phyloP scores from a whole-genome alignment of 768 basidiomycete species.

The Phylloporus arenicola region DNA sequence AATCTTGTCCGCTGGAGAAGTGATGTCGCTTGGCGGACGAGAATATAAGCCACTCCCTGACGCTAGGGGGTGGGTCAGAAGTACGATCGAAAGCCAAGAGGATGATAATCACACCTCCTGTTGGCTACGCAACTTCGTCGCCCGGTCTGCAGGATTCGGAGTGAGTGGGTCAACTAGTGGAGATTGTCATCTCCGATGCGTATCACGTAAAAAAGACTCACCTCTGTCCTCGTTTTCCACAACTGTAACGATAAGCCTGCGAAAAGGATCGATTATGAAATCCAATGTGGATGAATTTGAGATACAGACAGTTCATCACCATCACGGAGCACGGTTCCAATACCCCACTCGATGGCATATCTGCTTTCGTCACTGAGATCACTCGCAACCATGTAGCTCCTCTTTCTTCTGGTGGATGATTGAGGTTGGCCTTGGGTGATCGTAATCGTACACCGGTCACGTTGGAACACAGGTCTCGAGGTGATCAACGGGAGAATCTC shows the following conservation, averaged over 20 bases:
- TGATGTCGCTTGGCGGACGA: constrained; percentile 83
- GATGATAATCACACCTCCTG: constrained; percentile 63
- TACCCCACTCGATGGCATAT: constrained; percentile 97
- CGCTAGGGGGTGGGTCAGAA: constrained; percentile 45
- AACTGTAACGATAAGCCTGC: constrained; percentile 77
- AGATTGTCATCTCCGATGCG: constrained; percentile 3
- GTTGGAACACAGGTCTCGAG: constrained; percentile 77
- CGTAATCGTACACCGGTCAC: constrained; percentile 88
- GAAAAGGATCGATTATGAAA: not conserved
- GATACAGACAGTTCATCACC: constrained; percentile 76
- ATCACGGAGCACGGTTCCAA: constrained; percentile 91
- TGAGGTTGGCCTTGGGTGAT: constrained; percentile 82
- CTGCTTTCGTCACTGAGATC: constrained; percentile 92
- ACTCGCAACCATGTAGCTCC: constrained; percentile 82
- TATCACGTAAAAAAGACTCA: constrained; percentile 28
- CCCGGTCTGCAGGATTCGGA: constrained; percentile 68
- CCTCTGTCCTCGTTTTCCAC: constrained; percentile 91
- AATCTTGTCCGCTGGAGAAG: constrained; percentile 87
- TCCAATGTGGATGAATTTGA: not conserved
- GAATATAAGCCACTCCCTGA: constrained; percentile 82
- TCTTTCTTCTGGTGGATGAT: constrained; percentile 50
- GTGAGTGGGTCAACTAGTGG: constrained; percentile 58
- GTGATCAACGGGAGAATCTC: constrained; percentile 65
- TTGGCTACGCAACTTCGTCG: constrained; percentile 78
- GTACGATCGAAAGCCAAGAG: constrained; percentile 3